Evolutionary conservation across 495 filamentous ascomycete genomes (phyloP).

Genomic region (Entonaema liquescens): DNA sequence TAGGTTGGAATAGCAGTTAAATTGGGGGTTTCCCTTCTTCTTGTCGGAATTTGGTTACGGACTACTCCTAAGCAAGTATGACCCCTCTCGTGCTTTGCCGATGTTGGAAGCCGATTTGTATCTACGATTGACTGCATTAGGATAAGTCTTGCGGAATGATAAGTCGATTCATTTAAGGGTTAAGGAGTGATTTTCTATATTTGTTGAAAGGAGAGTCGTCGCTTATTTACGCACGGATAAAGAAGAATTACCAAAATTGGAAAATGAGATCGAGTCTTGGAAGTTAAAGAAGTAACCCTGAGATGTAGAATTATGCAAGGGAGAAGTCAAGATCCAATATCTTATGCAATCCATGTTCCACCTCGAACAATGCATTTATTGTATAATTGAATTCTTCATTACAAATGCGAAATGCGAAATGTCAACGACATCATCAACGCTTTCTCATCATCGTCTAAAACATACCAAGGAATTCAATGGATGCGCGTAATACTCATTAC

Average conservation of each 20-base stretch:
- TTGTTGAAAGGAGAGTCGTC: neutral
- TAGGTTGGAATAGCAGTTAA: neutral
- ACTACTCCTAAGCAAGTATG: neutral
- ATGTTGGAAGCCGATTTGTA: neutral
- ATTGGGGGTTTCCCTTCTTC: neutral
- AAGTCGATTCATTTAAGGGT: neutral
- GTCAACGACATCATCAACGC: constrained; percentile 24
- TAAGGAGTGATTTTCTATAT: neutral
- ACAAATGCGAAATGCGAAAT: constrained; percentile 8
- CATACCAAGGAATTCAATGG: constrained; percentile 1
- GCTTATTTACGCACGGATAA: constrained; percentile 22
- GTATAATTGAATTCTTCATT: neutral
- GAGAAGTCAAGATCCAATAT: neutral
- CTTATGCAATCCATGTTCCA: neutral
- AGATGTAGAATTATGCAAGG: neutral
- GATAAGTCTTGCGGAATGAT: neutral
- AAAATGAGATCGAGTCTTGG: constrained; percentile 5
- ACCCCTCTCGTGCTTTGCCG: neutral
- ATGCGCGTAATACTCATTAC: neutral
- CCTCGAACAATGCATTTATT: neutral
- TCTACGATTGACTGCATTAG: neutral
- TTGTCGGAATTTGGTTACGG: neutral
- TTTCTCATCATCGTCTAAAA: neutral
- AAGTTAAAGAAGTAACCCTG: too few species aligned
- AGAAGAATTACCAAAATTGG: constrained; percentile 20